A percentile compares a stretch with the other conserved stretches of the same genome.
phyloP scores from a whole-genome alignment of 164 flowering plant genomes.

The Sextonia rubra region DNA sequence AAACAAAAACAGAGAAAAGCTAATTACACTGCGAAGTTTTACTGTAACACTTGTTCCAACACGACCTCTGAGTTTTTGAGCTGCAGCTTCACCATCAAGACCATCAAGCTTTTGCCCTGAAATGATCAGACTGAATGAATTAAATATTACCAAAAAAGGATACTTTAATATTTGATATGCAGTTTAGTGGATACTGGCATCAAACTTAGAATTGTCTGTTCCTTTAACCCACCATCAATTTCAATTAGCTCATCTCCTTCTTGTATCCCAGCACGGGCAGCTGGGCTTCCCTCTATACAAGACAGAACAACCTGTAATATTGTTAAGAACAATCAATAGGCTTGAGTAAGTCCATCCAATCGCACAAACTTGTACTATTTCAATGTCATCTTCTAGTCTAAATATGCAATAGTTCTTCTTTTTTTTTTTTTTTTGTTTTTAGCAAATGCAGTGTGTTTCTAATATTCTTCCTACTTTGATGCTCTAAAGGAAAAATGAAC shows the following conservation, averaged over 20 bases:
- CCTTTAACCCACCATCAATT: constrained; percentile 59
- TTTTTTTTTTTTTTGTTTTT: too few species aligned
- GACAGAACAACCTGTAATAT: constrained; percentile 72
- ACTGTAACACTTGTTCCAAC: constrained; percentile 83
- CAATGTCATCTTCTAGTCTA: too few species aligned
- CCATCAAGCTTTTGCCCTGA: constrained; percentile 89
- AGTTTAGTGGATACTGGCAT: neutral
- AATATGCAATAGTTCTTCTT: too few species aligned
- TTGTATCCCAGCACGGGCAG: constrained; percentile 90
- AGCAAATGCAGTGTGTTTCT: too few species aligned
- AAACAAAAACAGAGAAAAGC: constrained; percentile 3
- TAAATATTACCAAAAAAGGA: neutral
- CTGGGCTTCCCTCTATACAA: constrained; percentile 87
- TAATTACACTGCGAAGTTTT: constrained; percentile 61
- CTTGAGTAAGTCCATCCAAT: neutral
- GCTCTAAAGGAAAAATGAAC: too few species aligned
- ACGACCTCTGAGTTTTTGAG: constrained; percentile 84
- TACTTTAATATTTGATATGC: neutral
- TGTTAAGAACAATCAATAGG: neutral
- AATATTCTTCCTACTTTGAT: too few species aligned
- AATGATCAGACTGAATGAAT: constrained; percentile 6
- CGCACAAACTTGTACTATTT: too few species aligned
- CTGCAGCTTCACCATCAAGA: constrained; percentile 79
- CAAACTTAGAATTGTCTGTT: neutral
- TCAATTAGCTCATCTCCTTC: constrained; percentile 91